These are phyloP conservation scores for Phaeoacremonium minimum DNA, from an alignment of 2,329 filamentous ascomycete genomes.

Conservation along the genomic window DNA sequence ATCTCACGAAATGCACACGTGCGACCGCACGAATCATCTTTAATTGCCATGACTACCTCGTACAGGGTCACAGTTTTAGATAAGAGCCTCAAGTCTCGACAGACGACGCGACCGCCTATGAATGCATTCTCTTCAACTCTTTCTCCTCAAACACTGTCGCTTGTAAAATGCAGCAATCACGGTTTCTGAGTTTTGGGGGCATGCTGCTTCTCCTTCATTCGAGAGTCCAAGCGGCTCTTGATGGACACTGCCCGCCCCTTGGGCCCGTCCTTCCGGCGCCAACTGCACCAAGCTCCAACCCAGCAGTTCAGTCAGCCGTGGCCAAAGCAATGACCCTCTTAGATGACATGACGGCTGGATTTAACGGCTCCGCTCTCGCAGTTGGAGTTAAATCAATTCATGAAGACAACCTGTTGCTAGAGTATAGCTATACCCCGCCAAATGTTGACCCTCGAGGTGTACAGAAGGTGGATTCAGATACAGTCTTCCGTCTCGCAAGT, in stretches of 20 bases:
- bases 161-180: no score
- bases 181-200: no score
- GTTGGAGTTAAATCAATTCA: constrained; percentile 36
- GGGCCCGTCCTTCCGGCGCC: constrained; percentile 34
- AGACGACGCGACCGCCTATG: no score
- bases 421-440: constrained; percentile 34
- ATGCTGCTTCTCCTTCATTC: no score
- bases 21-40: no score
- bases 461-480: constrained; percentile 19
- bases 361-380: constrained; percentile 29
- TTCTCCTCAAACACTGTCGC: no score
- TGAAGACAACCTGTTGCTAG: constrained; percentile 28
- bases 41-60: no score
- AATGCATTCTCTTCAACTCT: no score
- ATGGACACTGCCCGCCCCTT: constrained; percentile 38
- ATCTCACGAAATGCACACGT: no score
- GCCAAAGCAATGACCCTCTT: constrained; percentile 16
- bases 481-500: constrained; percentile 30
- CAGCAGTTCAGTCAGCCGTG: constrained; percentile 20
- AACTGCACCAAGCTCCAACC: constrained; percentile 22
- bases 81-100: no score
- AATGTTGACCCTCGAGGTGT: constrained; percentile 20
- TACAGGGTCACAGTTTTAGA: no score
- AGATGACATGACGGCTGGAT: constrained; percentile 16
- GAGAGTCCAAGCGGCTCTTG: no score